phyloP scores from a whole-genome alignment of 2,329 filamentous ascomycete genomes.

The Didymella lethalis region DNA sequence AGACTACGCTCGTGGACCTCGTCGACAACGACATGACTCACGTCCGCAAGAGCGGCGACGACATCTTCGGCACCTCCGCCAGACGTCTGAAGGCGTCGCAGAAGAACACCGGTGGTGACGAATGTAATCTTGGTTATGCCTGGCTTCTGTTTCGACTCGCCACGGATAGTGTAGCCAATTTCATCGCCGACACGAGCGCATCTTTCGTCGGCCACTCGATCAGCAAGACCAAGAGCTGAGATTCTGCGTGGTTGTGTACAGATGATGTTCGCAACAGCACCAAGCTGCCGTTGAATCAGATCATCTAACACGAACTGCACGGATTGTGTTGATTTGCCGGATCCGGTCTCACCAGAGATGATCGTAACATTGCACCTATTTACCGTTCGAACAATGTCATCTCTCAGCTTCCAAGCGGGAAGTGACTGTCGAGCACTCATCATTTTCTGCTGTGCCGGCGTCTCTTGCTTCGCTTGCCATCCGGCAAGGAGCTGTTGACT shows the following conservation, averaged over 20 bases:
- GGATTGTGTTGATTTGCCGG: slow-evolving; percentile 95
- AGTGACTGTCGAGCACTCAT: slow-evolving; percentile 73
- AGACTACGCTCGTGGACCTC: slow-evolving; percentile 96
- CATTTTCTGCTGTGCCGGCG: slow-evolving; percentile 76
- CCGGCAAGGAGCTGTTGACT: slow-evolving; percentile 67
- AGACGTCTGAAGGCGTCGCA: slow-evolving; percentile 89
- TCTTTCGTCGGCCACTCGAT: slow-evolving; percentile 92
- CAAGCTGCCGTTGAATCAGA: slow-evolving; percentile 77
- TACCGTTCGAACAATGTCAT: slow-evolving; percentile 79
- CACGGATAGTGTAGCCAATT: slow-evolving; percentile 89
- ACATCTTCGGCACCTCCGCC: slow-evolving; percentile 82
- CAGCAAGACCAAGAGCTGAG: slow-evolving; percentile 90
- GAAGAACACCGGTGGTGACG: slow-evolving; percentile 91
- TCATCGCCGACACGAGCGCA: slow-evolving; percentile 83
- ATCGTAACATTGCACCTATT: slow-evolving; percentile 86
- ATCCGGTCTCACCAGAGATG: slow-evolving; percentile 95
- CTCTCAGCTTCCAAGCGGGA: slow-evolving; percentile 86
- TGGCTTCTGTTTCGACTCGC: slow-evolving; percentile 78
- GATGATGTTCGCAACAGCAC: slow-evolving; percentile 83
- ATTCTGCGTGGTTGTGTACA: slow-evolving; percentile 96
- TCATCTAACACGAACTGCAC: slow-evolving; percentile 96
- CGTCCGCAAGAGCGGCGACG: slow-evolving; percentile 80
- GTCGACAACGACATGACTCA: slow-evolving; percentile 94
- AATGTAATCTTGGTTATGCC: slow-evolving; percentile 88
- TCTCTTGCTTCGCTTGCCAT: slow-evolving; percentile 74